Conservation (phyloP, 2,329 filamentous ascomycete genomes). For the Xylaria sp. region DNA sequence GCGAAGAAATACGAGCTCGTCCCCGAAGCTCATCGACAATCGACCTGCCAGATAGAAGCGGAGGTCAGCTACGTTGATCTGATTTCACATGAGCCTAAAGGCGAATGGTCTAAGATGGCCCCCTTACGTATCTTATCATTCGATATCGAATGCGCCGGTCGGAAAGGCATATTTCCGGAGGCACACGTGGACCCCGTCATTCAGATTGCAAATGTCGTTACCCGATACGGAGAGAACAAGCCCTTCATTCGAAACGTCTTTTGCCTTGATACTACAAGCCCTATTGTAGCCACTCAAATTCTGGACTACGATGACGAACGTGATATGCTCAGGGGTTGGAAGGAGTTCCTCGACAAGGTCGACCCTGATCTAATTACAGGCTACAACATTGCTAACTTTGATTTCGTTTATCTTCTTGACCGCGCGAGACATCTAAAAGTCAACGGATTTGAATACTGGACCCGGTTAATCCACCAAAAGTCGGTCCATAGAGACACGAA, state of each 20-base stretch:
- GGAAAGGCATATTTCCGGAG: constrained; percentile 97
- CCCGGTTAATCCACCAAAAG: constrained; percentile 76
- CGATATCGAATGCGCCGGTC: constrained; percentile 97
- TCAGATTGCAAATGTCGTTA: constrained; percentile 97
- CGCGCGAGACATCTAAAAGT: constrained; percentile 87
- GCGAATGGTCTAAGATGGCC: constrained; percentile 98
- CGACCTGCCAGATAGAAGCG: constrained; percentile 97
- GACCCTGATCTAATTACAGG: constrained; percentile 98
- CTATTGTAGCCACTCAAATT: constrained; percentile 95
- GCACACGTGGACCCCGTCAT: constrained; percentile 93
- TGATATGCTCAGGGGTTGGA: constrained; percentile 93
- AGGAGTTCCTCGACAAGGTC: constrained; percentile 86
- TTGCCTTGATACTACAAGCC: constrained; percentile 89
- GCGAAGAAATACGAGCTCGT: constrained; percentile 79
- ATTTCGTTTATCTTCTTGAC: constrained; percentile 95
- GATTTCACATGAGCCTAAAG: constrained; percentile 86
- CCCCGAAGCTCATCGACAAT: constrained; percentile 74
- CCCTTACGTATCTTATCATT: constrained; percentile 93
- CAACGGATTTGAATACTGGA: constrained; percentile 84
- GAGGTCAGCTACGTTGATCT: constrained; percentile 84
- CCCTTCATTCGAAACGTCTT: constrained; percentile 98
- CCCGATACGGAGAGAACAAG: constrained; percentile 92
- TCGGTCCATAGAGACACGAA: constrained; percentile 83
- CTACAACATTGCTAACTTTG: constrained; percentile 99
- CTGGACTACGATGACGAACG: constrained; percentile 84